Evolutionary conservation across 2,329 filamentous ascomycete species (phyloP), one percentile per base, ranked within the genome.

Genomic region (Sporothrix brunneoviolacea): DNA sequence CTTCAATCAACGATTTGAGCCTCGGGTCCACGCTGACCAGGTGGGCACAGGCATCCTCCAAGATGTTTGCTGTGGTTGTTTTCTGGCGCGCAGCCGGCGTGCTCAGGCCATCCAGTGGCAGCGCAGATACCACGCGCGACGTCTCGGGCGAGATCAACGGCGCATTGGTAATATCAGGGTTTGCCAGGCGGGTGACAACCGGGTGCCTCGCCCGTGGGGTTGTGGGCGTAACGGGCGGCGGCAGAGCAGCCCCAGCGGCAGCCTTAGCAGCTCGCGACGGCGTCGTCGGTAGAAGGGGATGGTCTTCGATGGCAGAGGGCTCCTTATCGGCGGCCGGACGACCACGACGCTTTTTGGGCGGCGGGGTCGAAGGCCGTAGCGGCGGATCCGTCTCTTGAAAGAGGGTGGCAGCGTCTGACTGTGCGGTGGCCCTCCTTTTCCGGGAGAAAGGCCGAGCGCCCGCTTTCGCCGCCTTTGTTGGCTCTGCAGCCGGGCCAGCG

Each of bases 11-110:
- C 0, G 78, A 72, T 59, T 80, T 77, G 63, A 96, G 77, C 32
- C 83, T 83, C 9, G 82, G 72, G 59, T 96, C 91, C 5, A 86
- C 76, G 15, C 72, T 73, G 58, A 91, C 76, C 7, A 97, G 72
- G 66, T 94, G 84, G 8, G 78, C 79, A 56, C 84, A 80, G 4
- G 89, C 91, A 60, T 89, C 77, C 37, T 86, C 75, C 3, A 97
- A 76, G 15, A 96, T 68, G 45, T 78, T 87, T 16, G 77, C 79
- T 5, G 84, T 87, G n/a, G 85, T 86, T 2, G 76, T 76, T 15
- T 5, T 36, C 16, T 27, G 12, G 19, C 19, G 21, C n/a, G 48
- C 57, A 56, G 51, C 61, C 60, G 67, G 76, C 57, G 66, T 79
- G 59, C 62, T 68, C 32, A 56, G 69, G 64, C 65, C 65, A 61